Percentiles rank a stretch among this genome's conserved stretches.
These are phyloP conservation scores for Diversispora eburnea DNA, from an alignment of 192 early-diverging fungal species.

Conservation along the genomic window DNA sequence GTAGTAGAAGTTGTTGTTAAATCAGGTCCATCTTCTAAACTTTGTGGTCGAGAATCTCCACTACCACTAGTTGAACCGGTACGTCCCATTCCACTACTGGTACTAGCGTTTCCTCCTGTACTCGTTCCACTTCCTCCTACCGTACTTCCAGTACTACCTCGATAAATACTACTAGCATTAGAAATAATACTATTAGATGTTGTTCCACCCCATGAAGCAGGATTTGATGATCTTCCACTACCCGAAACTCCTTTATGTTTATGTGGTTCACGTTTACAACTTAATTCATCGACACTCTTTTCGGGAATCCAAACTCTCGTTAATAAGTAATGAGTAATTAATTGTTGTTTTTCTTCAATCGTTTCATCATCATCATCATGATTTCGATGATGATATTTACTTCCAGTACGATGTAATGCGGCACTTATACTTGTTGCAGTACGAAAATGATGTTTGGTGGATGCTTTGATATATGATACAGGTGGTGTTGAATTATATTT, in stretches of 20 bases:
- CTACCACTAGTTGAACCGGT: constrained; percentile 29
- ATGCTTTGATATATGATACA: constrained; percentile 43
- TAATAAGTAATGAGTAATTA: constrained; percentile 69
- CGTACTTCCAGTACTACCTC: constrained; percentile 21
- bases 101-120: constrained; percentile 31
- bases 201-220: constrained; percentile 9
- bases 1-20: not conserved
- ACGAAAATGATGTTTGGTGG: constrained; percentile 53
- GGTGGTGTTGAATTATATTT: constrained; percentile 52
- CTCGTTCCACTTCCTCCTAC: constrained; percentile 31
- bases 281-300: constrained; percentile 73
- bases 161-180: constrained; percentile 8
- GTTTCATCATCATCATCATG: constrained; percentile 56
- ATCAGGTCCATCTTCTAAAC: constrained; percentile 37
- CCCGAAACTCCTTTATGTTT: constrained; percentile 34
- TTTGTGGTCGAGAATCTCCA: constrained; percentile 39
- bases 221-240: not conserved
- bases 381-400: constrained; percentile 34
- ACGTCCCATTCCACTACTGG: constrained; percentile 29
- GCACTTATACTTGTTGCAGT: constrained; percentile 45
- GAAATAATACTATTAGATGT: constrained; percentile 2
- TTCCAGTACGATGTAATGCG: constrained; percentile 44
- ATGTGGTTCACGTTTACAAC: constrained; percentile 59
- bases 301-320: constrained; percentile 69
- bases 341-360: constrained; percentile 52